A percentile compares a stretch with the other conserved stretches of the same genome.
Evolutionary conservation across 331 rosid genomes (phyloP).

Genomic region (Stylosanthes scabra): DNA sequence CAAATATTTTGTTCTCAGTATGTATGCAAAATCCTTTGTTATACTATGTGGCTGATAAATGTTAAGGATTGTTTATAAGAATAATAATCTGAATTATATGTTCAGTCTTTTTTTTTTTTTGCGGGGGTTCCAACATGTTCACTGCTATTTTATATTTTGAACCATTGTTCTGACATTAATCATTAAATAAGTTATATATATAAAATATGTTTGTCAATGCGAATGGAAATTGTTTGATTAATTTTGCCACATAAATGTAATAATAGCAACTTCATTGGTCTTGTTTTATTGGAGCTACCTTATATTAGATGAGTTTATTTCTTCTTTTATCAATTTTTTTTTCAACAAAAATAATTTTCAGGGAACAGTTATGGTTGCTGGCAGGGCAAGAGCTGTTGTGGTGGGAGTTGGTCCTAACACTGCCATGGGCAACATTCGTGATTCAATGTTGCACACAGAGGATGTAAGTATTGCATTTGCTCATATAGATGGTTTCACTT

Average conservation of each 20-base stretch:
- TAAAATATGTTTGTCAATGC: background rate
- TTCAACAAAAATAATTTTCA: slow-evolving; percentile 26
- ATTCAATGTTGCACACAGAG: slow-evolving; percentile 90
- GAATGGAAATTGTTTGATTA: slow-evolving; percentile 12
- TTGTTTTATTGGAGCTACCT: background rate
- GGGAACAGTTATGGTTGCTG: slow-evolving; percentile 99
- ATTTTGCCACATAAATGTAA: background rate
- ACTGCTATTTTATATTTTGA: too few species aligned
- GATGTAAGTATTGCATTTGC: slow-evolving; percentile 68
- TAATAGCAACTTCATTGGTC: background rate
- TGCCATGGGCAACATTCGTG: slow-evolving; percentile 97
- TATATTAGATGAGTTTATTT: slow-evolving; percentile 17
- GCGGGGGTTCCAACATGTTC: too few species aligned
- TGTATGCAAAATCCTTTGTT: slow-evolving; percentile 34
- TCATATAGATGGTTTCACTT: slow-evolving; percentile 21
- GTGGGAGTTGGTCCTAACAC: slow-evolving; percentile 95
- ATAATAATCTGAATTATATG: slow-evolving; percentile 9
- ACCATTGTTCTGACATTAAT: background rate
- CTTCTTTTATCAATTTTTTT: background rate
- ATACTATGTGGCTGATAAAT: slow-evolving; percentile 23
- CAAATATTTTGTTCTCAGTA: slow-evolving; percentile 96
- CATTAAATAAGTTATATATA: background rate
- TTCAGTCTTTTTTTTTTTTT: too few species aligned
- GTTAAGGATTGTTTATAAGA: slow-evolving; percentile 33
- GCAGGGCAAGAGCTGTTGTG: slow-evolving; percentile 95